These are phyloP conservation scores for Bruguiera parviflora DNA, from an alignment of 345 rosid genomes.

Conservation along the genomic window DNA sequence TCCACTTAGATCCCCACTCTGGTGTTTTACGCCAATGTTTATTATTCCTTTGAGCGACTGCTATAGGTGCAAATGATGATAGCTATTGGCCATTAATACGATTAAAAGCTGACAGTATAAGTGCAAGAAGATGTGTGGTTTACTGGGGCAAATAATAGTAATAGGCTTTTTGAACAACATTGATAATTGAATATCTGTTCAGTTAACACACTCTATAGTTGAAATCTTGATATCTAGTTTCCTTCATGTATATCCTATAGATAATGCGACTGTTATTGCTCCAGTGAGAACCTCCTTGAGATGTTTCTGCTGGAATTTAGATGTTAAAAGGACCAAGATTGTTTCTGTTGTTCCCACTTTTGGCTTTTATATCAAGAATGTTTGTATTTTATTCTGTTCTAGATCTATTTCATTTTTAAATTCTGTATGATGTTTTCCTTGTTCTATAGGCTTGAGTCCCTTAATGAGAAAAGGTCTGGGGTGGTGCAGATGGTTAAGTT, in stretches of 20 bases:
- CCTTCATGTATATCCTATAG: not conserved
- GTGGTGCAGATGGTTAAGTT: constrained; percentile 98
- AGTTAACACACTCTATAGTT: not conserved
- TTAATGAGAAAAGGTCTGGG: constrained; percentile 85
- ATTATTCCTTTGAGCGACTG: not conserved
- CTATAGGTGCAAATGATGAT: not conserved
- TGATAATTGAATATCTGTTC: no score
- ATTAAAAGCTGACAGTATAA: not conserved
- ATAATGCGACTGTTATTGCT: not conserved
- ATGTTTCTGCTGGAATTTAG: not conserved
- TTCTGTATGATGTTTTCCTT: not conserved
- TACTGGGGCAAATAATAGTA: no score
- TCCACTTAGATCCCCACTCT: not conserved
- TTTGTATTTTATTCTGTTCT: not conserved
- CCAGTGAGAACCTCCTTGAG: not conserved
- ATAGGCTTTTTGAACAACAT: no score
- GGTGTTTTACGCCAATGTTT: not conserved
- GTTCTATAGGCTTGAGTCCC: constrained; percentile 64
- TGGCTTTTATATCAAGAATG: no score
- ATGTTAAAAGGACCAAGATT: not conserved
- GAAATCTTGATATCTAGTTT: not conserved
- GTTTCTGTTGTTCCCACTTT: not conserved
- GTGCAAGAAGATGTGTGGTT: not conserved
- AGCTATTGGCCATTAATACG: not conserved
- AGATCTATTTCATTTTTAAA: not conserved